phyloP scores from a whole-genome alignment of 2,329 filamentous ascomycete species.

The Scedosporium dehoogii region DNA sequence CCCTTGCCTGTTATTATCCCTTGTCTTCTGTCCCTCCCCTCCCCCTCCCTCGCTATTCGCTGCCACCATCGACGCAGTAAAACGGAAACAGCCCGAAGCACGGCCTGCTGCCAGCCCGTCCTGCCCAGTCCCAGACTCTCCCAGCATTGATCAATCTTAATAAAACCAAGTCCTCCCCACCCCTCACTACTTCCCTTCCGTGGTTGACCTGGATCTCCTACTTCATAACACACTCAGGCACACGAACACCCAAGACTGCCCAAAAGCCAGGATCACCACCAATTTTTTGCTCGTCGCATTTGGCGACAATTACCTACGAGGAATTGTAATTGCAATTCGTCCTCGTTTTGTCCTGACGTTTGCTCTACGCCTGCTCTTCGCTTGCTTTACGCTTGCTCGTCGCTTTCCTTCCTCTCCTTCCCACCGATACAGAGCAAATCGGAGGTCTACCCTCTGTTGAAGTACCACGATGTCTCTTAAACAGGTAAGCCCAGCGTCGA shows the following conservation, averaged over 20 bases:
- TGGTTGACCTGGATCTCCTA: not conserved
- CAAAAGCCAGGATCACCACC: not conserved
- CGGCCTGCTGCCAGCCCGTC: not conserved
- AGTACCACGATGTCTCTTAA: slow-evolving; percentile 45
- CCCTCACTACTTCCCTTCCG: not conserved
- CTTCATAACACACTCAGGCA: not conserved
- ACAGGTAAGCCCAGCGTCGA: slow-evolving; percentile 34
- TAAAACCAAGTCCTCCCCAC: slow-evolving; percentile 4
- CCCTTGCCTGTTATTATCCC: too few species aligned
- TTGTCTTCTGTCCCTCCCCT: not conserved
- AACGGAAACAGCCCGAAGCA: slow-evolving; percentile 4
- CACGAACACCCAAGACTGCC: not conserved
- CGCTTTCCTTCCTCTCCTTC: slow-evolving; percentile 1
- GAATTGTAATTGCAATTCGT: not conserved
- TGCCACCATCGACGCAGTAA: not conserved
- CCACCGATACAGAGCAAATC: slow-evolving; percentile 2
- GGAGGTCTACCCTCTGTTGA: slow-evolving; percentile 12
- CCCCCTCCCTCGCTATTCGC: not conserved
- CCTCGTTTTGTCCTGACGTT: slow-evolving; percentile 4
- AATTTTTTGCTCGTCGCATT: not conserved
- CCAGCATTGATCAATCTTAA: not conserved
- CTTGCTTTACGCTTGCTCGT: not conserved
- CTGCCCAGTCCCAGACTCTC: not conserved
- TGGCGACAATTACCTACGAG: not conserved
- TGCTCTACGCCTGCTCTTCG: not conserved